Conservation (phyloP, 768 basidiomycete genomes). For the Trametopsis cervina region DNA sequence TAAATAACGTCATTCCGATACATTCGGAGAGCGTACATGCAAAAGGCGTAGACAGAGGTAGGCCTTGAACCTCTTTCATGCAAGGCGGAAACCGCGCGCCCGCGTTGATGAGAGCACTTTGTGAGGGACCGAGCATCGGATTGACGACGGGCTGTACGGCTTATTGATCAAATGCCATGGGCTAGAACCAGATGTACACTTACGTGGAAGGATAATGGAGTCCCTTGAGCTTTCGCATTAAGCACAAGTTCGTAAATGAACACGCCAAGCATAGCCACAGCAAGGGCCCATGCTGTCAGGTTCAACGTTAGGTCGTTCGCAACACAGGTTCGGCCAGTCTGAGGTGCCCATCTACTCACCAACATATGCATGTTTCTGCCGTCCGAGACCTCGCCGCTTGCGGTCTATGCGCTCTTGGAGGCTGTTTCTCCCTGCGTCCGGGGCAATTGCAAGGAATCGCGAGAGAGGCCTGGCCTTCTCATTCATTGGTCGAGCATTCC, state of each 20-base stretch:
- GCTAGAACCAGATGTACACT: constrained; percentile 10
- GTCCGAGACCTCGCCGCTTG: constrained; percentile 78
- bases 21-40: constrained; percentile 42
- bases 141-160: constrained; percentile 72
- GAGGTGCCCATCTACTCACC: constrained; percentile 52
- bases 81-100: constrained; percentile 93
- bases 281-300: constrained; percentile 52
- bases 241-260: constrained; percentile 83
- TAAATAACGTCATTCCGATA: constrained; percentile 1
- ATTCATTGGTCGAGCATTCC: constrained; percentile 20
- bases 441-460: constrained; percentile 31
- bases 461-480: constrained; percentile 37
- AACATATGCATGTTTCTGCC: constrained; percentile 73
- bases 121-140: constrained; percentile 87
- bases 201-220: constrained; percentile 81
- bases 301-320: constrained; percentile 14
- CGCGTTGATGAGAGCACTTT: constrained; percentile 73
- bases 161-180: background rate
- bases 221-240: constrained; percentile 71
- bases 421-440: constrained; percentile 35
- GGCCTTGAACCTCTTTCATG: constrained; percentile 64
- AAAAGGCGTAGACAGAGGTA: constrained; percentile 48
- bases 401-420: constrained; percentile 79
- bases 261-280: constrained; percentile 60
- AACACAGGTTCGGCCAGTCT: too few relatives aligned